These are phyloP conservation scores for Trichophaea hybrida DNA, from an alignment of 2,329 filamentous ascomycete genomes.

Conservation along the genomic window DNA sequence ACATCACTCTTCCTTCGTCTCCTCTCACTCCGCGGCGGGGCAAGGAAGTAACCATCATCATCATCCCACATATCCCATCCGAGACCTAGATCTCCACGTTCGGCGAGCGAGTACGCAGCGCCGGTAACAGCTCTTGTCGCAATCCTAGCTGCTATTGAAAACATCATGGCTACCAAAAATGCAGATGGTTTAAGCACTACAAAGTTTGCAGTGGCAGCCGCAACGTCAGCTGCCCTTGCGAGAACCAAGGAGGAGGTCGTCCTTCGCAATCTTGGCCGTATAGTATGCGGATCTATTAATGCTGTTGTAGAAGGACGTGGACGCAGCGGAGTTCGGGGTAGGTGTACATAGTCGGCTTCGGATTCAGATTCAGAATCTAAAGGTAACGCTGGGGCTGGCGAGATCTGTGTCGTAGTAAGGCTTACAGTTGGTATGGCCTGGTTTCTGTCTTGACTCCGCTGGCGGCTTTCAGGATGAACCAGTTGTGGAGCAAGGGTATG, in stretches of 20 bases:
- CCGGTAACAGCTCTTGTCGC: constrained; percentile 20
- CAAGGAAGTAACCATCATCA: background rate
- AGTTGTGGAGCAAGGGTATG: constrained; percentile 2
- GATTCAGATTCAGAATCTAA: constrained; percentile 17
- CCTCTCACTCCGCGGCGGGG: background rate
- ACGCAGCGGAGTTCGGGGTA: constrained; percentile 3
- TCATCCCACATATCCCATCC: background rate
- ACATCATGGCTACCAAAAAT: constrained; percentile 20
- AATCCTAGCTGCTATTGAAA: constrained; percentile 18
- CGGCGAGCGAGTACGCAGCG: constrained; percentile 13
- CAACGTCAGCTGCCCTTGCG: constrained; percentile 11
- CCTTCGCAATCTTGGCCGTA: constrained; percentile 4
- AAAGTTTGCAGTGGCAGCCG: constrained; percentile 12
- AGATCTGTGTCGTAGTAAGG: constrained; percentile 8
- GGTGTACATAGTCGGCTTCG: constrained; percentile 15
- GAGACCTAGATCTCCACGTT: constrained; percentile 6
- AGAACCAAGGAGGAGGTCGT: constrained; percentile 15
- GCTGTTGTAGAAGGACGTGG: constrained; percentile 2
- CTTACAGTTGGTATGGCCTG: constrained; percentile 5
- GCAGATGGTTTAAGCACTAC: constrained; percentile 20
- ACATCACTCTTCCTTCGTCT: background rate
- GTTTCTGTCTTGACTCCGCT: background rate
- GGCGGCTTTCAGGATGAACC: constrained; percentile 3
- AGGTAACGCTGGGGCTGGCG: constrained; percentile 11
- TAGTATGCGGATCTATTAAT: constrained; percentile 10